Base-by-base conservation (phyloP, 169 alveolate species). In the Theileria annulata region DNA sequence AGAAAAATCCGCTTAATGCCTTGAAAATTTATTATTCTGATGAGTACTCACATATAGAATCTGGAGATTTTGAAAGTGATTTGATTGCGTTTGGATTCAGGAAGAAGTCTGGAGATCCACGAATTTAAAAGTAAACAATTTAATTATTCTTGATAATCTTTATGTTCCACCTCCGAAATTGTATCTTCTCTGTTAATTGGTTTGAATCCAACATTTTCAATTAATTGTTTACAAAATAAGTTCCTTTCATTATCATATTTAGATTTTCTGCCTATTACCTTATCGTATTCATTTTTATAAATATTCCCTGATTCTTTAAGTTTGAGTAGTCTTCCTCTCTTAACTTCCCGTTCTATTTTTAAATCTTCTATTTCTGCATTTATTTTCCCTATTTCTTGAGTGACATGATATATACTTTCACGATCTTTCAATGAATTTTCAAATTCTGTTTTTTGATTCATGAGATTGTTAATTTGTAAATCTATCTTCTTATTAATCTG, bases 1-100 rank as follows among this genome's bases (percentile, higher is more conserved):
- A 67, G 37, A 54, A 33, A 9, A 25, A 77, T 72, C 86, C 86
- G n/a, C 64, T 77, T 3, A 28, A 28, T 13, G 86, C 86, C 2
- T 60, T 68, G 31, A 66, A 67, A n/a, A 63, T 30, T n/a, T 58
- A 42, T 21, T 69, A 51, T 8, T 8, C 30, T 8, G 74, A 51
- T 17, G 71, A 35, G 4, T 30, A 63, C 10, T 54, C 63, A 3
- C 63, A 54, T 12, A n/a, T 54, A 21, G 51, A 13, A 15, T 17
- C 28, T 2, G 71, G 51, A n/a, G 71, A 63, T 33, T 63, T 63
- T 63, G 71, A 21, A 35, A 63, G 25, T 31, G 71, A 63, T 21
- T 17, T 63, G 4, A 21, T 63, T n/a, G 23, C 19, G 19, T 63
- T 63, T 63, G 71, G 71, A 63, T 63, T 63, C 51, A 63, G 33